Evolutionary conservation across 2,329 filamentous ascomycete genomes (phyloP), one percentile per base, ranked within the genome.

Genomic region (Emericellopsis atlantica): DNA sequence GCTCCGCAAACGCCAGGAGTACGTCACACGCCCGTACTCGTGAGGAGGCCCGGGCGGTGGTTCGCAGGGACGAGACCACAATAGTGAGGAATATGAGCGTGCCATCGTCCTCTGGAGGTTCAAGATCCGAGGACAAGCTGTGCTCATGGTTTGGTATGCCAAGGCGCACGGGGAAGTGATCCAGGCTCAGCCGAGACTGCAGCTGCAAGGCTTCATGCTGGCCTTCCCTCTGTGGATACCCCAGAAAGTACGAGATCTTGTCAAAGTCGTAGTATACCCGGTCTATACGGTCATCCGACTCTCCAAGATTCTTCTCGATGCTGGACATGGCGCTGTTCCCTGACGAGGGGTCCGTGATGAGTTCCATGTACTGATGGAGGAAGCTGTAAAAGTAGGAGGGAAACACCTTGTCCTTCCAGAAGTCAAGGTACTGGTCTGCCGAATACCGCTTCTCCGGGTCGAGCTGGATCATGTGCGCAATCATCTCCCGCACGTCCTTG

Each of bases 361-460:
- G 74, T 49, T 86, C 85, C 87, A 98, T 95, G 56, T 98, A 95
- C 53, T 95, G 89, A 56, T 98, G 92, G 26, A 98, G 69, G 55
- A 98, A 96, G 55, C 79, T 93, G 67, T 95, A 96, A 54, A 98
- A 98, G 61, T 98, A 98, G 43, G 85, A 78, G 0, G 92, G 93
- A 47, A 98, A 98, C 4, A 90, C 86, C 55, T 90, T 95, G 37
- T 76, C 77, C 52, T 87, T 85, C 79, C 86, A 96, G 52, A 95
- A 90, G 18, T 88, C 82, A 9, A 98, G 68, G 49, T 95, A 96
- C 53, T 96, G 86, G 43, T 95, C 88, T 2, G 92, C 90, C 15
- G 87, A 88, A 58, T 94, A 94, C 49, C 92, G 77, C 50, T 86
- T 86, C 59, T 94, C 82, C 0, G 93, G 90, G 49, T 96, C 85